These are phyloP conservation scores for Ascochyta pisi DNA, from an alignment of 2,329 filamentous ascomycete species.

Conservation along the genomic window DNA sequence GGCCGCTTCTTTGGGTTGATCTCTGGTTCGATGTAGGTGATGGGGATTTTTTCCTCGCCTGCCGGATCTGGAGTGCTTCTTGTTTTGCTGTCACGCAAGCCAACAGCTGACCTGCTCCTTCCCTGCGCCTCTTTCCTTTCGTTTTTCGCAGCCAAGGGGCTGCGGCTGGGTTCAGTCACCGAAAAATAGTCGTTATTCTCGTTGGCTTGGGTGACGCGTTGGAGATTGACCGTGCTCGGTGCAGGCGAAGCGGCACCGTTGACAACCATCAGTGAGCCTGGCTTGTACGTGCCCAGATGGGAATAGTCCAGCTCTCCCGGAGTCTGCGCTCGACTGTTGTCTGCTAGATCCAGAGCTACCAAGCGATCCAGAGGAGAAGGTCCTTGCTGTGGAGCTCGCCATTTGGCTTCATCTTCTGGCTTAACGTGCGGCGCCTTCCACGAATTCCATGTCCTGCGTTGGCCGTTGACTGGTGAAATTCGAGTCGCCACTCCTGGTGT, in stretches of 20 bases:
- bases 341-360: slow-evolving; percentile 28
- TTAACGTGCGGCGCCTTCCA: slow-evolving; percentile 37
- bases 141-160: slow-evolving; percentile 31
- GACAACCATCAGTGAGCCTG: slow-evolving; percentile 55
- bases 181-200: slow-evolving; percentile 39
- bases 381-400: slow-evolving; percentile 30
- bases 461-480: slow-evolving; percentile 37
- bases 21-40: slow-evolving; percentile 14
- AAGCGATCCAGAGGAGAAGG: slow-evolving; percentile 32
- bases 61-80: background rate
- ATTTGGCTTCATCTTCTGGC: slow-evolving; percentile 39
- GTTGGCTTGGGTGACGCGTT: background rate
- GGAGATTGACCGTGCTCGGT: slow-evolving; percentile 40
- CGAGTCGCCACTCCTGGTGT: slow-evolving; percentile 51
- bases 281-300: slow-evolving; percentile 51
- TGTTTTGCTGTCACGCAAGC: background rate
- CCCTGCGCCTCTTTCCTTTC: slow-evolving; percentile 28
- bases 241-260: slow-evolving; percentile 57
- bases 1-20: slow-evolving; percentile 21
- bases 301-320: slow-evolving; percentile 53
- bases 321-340: slow-evolving; percentile 45
- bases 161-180: slow-evolving; percentile 23
- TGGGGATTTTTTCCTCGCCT: slow-evolving; percentile 15
- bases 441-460: slow-evolving; percentile 45
- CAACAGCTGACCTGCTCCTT: slow-evolving; percentile 39